These are phyloP conservation scores for Termitomyces titanicus DNA, from an alignment of 768 basidiomycete genomes.

Conservation along the genomic window DNA sequence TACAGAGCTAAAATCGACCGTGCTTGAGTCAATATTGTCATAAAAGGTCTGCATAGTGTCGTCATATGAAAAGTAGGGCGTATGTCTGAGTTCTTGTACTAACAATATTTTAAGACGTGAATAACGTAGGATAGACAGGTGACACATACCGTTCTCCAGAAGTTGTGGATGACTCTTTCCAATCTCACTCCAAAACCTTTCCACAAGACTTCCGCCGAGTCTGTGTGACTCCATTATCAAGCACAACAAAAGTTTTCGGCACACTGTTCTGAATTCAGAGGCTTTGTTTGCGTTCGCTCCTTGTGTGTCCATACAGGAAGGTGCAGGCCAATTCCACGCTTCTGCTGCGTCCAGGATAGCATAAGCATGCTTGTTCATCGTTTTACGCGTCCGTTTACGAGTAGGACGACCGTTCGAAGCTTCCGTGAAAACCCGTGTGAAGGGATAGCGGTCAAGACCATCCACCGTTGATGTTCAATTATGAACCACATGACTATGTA, in stretches of 20 bases:
- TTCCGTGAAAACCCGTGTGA: not conserved
- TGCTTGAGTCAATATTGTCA: conserved; percentile 8
- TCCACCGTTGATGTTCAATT: not conserved
- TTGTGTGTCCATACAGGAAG: conserved; percentile 8
- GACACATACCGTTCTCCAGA: conserved; percentile 16
- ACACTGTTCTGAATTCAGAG: conserved; percentile 12
- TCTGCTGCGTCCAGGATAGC: conserved; percentile 16
- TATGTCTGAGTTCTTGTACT: conserved; percentile 14
- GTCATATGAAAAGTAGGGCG: conserved; percentile 11
- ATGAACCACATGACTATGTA: not conserved
- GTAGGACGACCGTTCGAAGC: not conserved
- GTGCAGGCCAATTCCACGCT: conserved; percentile 17
- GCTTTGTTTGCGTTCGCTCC: not conserved
- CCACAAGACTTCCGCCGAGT: conserved; percentile 16
- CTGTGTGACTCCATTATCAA: conserved; percentile 15
- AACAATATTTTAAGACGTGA: not conserved
- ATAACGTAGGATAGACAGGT: not conserved
- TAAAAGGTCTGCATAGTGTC: conserved; percentile 13
- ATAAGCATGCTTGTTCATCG: conserved; percentile 15
- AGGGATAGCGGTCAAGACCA: not conserved
- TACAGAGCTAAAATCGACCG: conserved; percentile 11
- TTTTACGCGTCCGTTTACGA: not conserved
- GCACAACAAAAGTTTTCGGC: conserved; percentile 14
- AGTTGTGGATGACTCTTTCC: conserved; percentile 17
- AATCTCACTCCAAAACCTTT: conserved; percentile 15